Evolutionary conservation across 2,329 filamentous ascomycete genomes (phyloP), one percentile per base, ranked within the genome.

Genomic region (Botrytis paeoniae): DNA sequence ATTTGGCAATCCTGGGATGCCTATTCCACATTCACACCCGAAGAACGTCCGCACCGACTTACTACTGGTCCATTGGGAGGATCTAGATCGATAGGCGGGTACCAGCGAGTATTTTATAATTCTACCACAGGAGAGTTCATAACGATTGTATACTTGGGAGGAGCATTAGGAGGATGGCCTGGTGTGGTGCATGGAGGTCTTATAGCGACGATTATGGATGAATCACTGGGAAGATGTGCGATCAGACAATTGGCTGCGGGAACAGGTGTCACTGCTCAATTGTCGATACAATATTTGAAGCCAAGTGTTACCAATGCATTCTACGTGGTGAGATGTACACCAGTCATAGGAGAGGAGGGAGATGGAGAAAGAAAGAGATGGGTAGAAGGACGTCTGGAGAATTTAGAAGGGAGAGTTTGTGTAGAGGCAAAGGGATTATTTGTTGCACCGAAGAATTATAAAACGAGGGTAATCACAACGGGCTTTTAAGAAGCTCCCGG

Each of bases 151-250:
- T 92, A 86, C 84, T 86, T 94, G 71, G 93, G 92, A 10, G 81
- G 84, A n/a, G 87, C 85, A 1, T 79, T 91, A 32, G 84, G 86
- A 65, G 92, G 93, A 6, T 95, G 91, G 91, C 92, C 92, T 1
- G 86, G 87, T 20, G 85, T 92, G 59, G 89, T 89, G 69, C 92
- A 95, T 82, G 92, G 92, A 72, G 92, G 92, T 22, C 85, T 86
- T 10, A 85, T 92, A 66, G 91, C 90, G 12, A 93, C 90, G 0
- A 81, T 93, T 5, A 82, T 94, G 54, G 88, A 93, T 80, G 92
- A 94, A 83, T 87, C 86, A 69, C 84, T 93, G 75, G 89, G 89
- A n/a, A 85, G 91, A 61, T 89, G 88, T 74, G 89, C 88, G 18
- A 83, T 89, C 72, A 80, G 81, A 63, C 79, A 81, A 45, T 84